Base-by-base conservation (phyloP, 257 asterid species). In the Solanum paucissectum region DNA sequence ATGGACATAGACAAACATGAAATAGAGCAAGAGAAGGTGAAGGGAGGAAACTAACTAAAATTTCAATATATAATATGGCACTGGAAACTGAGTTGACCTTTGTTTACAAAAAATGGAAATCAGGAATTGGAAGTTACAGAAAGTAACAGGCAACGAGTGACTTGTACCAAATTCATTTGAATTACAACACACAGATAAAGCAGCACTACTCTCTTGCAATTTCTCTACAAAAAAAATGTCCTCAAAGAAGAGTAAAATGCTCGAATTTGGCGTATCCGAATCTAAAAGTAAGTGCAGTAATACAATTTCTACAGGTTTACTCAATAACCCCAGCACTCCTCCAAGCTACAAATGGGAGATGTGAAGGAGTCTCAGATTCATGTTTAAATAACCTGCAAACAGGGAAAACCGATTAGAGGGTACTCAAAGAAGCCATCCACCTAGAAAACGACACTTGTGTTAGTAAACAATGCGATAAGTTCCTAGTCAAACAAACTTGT, bases 291-390 rank as follows among this genome's bases (percentile, higher is more conserved):
- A 40, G 68, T 46, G 68, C 85, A 81, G 85, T 49, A 81, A 20
- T 49, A 81, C 68, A 81, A 29, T 81, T 46, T 81, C 85, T 81
- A 81, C 85, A 81, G 85, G 38, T 46, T 81, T 81, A 46, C 85
- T 81, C 85, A 81, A 81, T 46, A 81, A 81, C 85, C 68, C 85
- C 85, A 81, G 85, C 85, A 81, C 85, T 81, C 85, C 85, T 81
- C 68, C 85, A 81, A 81, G 68, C 85, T 46, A 49, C 68, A 81
- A 81, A 81, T 81, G 68, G 68, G 85, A 81, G 68, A 81, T 81
- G 68, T 81, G 85, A 27, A 79, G 85, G 68, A 46, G 85, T 46
- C 85, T 81, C 85, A 44, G 68, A 9, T 81, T 81, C 68, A 81
- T 81, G 85, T 52, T 46, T 37, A 46, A 81, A 46, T 20, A 49